A percentile compares a stretch with the other conserved stretches of the same genome.
These are phyloP conservation scores for Candida berthetii DNA, from an alignment of 805 yeast genomes.

Conservation along the genomic window DNA sequence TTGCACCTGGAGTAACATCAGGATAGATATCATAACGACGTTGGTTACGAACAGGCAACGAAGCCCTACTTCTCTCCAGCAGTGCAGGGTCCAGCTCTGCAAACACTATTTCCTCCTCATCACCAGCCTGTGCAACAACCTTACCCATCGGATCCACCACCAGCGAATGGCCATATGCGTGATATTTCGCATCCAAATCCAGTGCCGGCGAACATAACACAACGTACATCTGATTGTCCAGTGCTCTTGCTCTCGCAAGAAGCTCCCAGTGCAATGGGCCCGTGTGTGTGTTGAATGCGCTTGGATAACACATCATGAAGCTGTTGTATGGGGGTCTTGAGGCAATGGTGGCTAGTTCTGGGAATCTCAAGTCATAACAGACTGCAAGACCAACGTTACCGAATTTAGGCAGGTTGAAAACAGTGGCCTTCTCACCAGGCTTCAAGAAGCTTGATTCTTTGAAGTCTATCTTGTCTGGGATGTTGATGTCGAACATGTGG, in stretches of 20 bases:
- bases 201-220: constrained; percentile 88
- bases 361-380: constrained; percentile 77
- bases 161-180: constrained; percentile 63
- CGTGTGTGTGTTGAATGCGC: constrained; percentile 79
- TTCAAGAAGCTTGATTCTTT: constrained; percentile 70
- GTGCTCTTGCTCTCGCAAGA: constrained; percentile 66
- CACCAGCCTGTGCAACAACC: constrained; percentile 65
- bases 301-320: constrained; percentile 75
- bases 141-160: constrained; percentile 60
- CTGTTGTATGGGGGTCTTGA: constrained; percentile 49
- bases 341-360: constrained; percentile 66
- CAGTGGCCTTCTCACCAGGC: constrained; percentile 77
- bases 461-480: constrained; percentile 86
- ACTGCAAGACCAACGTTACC: constrained; percentile 82
- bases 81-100: constrained; percentile 59
- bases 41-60: constrained; percentile 62
- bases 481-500: constrained; percentile 84
- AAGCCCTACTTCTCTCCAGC: constrained; percentile 47
- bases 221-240: constrained; percentile 69
- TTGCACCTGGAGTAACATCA: constrained; percentile 24
- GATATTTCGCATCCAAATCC: constrained; percentile 53
- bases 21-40: constrained; percentile 53
- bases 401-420: constrained; percentile 52
- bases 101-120: constrained; percentile 63
- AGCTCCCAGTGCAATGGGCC: constrained; percentile 84